Base-by-base conservation (phyloP, 208 protist species). In the Lotmaria passim region DNA sequence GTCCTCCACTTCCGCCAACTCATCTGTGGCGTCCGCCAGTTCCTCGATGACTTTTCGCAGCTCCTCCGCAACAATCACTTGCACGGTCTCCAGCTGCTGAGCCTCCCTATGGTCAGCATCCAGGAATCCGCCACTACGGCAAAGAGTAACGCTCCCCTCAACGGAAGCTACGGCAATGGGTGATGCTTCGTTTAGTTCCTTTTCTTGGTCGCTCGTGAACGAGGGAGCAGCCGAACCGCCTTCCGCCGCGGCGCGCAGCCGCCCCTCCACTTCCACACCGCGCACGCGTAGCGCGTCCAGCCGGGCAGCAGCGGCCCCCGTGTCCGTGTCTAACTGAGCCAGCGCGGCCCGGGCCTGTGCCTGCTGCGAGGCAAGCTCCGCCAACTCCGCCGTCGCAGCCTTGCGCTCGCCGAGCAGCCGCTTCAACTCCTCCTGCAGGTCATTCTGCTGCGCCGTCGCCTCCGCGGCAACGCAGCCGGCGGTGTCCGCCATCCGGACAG, bases 1-100 rank as follows among this genome's bases (percentile, higher is more conserved):
- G 30, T 58, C 57, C 53, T 87, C 81, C 39, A 58, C 77, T 24
- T 57, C 56, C 55, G 72, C 73, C 15, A 77, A 34, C 41, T 58
- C 43, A 1, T 65, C 50, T 47, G 64, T 67, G 10, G 60, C 51
- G 12, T 31, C 52, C n/a, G 56, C 63, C 17, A 87, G 62, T 1
- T 69, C 50, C 17, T 39, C 39, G 15, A 72, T 36, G 11, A 81
- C 6, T 11, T 55, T 39, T 0, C 36, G 34, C 52, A 79, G 33
- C 26, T 61, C 38, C 0, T 62, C 50, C 14, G 48, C 64, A 8
- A 80, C 33, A 10, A 55, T 23, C 6, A n/a, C n/a, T 28, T 74
- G 74, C 15, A 43, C 51, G 15, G 19, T 23, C 0, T 56, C 15
- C 5, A 56, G 15, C 3, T 38, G 30, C 6, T 56, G 23, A 2